These are phyloP conservation scores for Wickerhamomyces silvicola DNA, from an alignment of 805 yeast species.

Conservation along the genomic window DNA sequence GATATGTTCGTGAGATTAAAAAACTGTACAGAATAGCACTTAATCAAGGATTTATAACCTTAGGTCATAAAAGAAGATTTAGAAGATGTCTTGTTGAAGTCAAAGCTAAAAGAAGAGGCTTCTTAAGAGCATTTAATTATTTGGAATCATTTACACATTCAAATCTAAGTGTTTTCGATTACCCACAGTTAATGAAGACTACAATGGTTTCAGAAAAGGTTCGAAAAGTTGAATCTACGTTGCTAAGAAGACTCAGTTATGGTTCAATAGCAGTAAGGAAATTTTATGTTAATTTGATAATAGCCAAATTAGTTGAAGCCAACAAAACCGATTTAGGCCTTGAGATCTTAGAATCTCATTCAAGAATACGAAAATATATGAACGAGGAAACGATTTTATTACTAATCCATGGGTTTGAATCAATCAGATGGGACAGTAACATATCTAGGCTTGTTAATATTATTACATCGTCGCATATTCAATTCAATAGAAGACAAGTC, in stretches of 20 bases:
- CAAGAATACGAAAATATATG: constrained; percentile 1
- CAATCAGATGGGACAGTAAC: too few species aligned
- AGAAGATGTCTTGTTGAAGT: constrained; percentile 7
- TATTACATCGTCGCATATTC: background rate
- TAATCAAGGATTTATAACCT: constrained; percentile 2
- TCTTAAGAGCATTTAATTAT: constrained; percentile 5
- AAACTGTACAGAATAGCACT: constrained; percentile 4
- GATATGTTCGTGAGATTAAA: constrained; percentile 8
- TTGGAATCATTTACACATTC: constrained; percentile 4
- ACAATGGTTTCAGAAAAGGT: constrained; percentile 5
- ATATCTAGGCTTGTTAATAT: background rate
- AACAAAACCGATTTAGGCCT: constrained; percentile 4
- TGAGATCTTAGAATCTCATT: constrained; percentile 2
- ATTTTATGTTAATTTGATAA: constrained; percentile 10
- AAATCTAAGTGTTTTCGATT: constrained; percentile 7
- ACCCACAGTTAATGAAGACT: constrained; percentile 9
- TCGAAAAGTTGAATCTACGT: constrained; percentile 2
- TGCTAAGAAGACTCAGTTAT: constrained; percentile 3
- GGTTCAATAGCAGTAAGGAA: constrained; percentile 5
- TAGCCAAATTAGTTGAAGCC: constrained; percentile 7
- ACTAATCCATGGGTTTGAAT: constrained; percentile 3
- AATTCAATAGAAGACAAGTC: background rate
- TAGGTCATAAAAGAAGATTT: constrained; percentile 3
- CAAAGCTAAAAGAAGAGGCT: constrained; percentile 6
- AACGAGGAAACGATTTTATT: constrained; percentile 10